These are phyloP conservation scores for Quillaja saponaria DNA, from an alignment of 306 rosid species.

Conservation along the genomic window DNA sequence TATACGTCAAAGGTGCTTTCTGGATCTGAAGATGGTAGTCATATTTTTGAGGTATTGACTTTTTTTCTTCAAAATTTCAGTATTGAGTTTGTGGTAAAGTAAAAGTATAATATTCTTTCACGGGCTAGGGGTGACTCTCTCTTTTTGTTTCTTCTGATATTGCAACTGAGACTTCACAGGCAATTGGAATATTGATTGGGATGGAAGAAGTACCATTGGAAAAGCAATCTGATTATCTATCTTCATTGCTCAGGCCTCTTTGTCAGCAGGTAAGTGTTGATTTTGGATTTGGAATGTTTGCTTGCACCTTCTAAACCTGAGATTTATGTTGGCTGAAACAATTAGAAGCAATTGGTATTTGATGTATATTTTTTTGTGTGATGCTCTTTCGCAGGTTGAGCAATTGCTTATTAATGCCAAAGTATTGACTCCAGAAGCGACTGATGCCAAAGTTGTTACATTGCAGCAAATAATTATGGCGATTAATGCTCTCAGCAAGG, in stretches of 20 bases:
- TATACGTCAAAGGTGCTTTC: slow-evolving; percentile 55
- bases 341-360: slow-evolving; percentile 18
- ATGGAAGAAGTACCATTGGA: slow-evolving; percentile 84
- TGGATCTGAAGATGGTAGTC: slow-evolving; percentile 93
- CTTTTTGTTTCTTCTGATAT: slow-evolving; percentile 28
- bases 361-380: slow-evolving; percentile 14
- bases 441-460: slow-evolving; percentile 59
- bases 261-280: slow-evolving; percentile 73
- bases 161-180: slow-evolving; percentile 51
- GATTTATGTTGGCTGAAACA: neutral
- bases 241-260: slow-evolving; percentile 88
- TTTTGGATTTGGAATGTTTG: slow-evolving; percentile 20
- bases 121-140: slow-evolving; percentile 17
- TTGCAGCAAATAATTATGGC: slow-evolving; percentile 92
- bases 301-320: slow-evolving; percentile 1
- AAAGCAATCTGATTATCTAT: slow-evolving; percentile 87
- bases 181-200: slow-evolving; percentile 92
- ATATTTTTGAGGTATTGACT: slow-evolving; percentile 85
- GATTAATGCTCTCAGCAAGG: slow-evolving; percentile 97
- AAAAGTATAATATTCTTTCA: slow-evolving; percentile 15
- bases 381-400: slow-evolving; percentile 63
- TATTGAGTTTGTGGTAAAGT: neutral
- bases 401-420: slow-evolving; percentile 63
- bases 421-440: slow-evolving; percentile 61
- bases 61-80: neutral